Evolutionary conservation across 2,329 filamentous ascomycete genomes (phyloP).

Genomic region (Colletotrichum trifolii): DNA sequence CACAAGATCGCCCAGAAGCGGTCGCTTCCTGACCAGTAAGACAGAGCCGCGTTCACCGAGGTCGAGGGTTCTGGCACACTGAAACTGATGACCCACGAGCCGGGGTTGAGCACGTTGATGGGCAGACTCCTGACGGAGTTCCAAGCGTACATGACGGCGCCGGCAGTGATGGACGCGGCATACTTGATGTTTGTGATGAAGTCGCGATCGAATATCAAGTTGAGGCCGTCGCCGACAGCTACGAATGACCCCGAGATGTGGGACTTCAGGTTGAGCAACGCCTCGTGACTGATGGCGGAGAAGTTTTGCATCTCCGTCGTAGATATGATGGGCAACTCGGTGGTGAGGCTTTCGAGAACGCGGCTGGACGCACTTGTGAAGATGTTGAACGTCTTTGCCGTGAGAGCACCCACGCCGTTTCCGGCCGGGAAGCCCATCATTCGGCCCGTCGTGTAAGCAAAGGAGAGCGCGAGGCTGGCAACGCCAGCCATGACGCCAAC

Average conservation of each 20-base stretch:
- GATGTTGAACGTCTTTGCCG: conserved; percentile 52
- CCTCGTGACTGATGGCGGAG: conserved; percentile 79
- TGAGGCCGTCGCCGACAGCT: conserved; percentile 50
- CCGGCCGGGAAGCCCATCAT: conserved; percentile 30
- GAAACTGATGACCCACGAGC: conserved; percentile 69
- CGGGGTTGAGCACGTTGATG: conserved; percentile 55
- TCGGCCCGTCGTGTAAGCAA: conserved; percentile 36
- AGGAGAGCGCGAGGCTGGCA: conserved; percentile 25
- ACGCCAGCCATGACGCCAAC: conserved; percentile 67
- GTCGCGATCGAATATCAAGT: conserved; percentile 59
- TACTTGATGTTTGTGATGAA: conserved; percentile 47
- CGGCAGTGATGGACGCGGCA: conserved; percentile 38
- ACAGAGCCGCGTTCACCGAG: conserved; percentile 66
- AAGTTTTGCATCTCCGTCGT: conserved; percentile 78
- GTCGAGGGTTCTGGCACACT: conserved; percentile 53
- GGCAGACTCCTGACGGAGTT: conserved; percentile 47
- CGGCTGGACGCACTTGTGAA: conserved; percentile 57
- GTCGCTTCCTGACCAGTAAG: conserved; percentile 75
- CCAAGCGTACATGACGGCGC: conserved; percentile 39
- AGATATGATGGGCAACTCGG: conserved; percentile 62
- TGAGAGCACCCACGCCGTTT: conserved; percentile 28
- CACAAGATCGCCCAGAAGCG: conserved; percentile 78
- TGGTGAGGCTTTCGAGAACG: conserved; percentile 61
- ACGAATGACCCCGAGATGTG: conserved; percentile 57
- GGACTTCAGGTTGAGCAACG: conserved; percentile 70